Evolutionary conservation across 176 grass and related monocot genomes (phyloP).

Genomic region (Alloteropsis semialata): DNA sequence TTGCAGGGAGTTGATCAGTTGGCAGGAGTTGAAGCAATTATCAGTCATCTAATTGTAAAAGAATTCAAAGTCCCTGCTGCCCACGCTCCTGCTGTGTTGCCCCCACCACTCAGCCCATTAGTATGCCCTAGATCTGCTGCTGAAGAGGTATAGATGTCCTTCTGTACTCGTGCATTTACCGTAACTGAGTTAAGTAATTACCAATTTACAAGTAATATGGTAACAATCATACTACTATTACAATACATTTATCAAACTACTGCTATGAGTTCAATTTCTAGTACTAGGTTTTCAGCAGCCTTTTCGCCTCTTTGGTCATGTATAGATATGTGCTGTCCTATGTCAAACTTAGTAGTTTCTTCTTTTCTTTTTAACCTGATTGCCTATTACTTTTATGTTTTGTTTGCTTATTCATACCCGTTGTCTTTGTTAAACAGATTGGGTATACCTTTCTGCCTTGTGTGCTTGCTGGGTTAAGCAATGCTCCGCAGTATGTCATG

Average conservation of each 20-base stretch:
- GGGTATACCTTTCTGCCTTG: conserved; percentile 94
- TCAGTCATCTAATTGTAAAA: conserved; percentile 87
- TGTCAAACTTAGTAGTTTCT: neutral
- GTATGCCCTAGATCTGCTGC: conserved; percentile 82
- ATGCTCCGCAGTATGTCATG: conserved; percentile 76
- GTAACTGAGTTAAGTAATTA: conserved; percentile 3
- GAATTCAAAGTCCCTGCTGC: conserved; percentile 92
- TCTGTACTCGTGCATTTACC: neutral
- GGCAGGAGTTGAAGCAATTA: conserved; percentile 87
- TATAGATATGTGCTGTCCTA: neutral
- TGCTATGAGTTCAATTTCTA: neutral
- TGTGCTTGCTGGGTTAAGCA: conserved; percentile 82
- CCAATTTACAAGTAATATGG: neutral
- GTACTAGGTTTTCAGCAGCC: neutral
- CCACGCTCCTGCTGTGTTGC: conserved; percentile 75
- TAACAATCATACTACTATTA: neutral
- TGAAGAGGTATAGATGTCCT: conserved; percentile 66
- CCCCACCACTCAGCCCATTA: conserved; percentile 50
- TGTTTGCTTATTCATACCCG: neutral
- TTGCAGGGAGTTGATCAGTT: conserved; percentile 88
- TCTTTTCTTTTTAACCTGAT: neutral
- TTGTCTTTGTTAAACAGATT: conserved; percentile 52
- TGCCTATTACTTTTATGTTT: neutral
- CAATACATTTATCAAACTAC: neutral
- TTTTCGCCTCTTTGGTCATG: neutral